These are phyloP conservation scores for Pugionium dolabratum DNA, from an alignment of 345 rosid species.

Conservation along the genomic window DNA sequence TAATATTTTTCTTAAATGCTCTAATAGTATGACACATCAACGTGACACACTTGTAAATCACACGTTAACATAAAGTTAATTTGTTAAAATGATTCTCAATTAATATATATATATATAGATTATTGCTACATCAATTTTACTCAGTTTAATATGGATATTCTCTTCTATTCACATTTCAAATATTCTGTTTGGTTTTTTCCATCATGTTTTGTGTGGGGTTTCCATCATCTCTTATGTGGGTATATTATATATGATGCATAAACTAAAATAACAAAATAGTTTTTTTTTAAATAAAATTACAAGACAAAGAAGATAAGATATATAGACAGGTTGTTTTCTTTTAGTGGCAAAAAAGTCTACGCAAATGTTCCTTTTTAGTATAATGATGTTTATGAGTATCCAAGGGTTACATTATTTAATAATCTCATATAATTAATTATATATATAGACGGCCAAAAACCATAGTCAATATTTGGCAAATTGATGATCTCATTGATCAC, in stretches of 20 bases:
- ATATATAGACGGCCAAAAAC: constrained; percentile 18
- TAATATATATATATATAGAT: too few species aligned
- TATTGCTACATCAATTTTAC: not conserved
- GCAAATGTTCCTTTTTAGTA: constrained; percentile 26
- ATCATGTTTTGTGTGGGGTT: too few species aligned
- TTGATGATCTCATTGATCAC: constrained; percentile 4
- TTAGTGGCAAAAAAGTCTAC: constrained; percentile 14
- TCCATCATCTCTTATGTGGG: constrained; percentile 15
- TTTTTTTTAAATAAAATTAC: not conserved
- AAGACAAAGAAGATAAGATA: constrained; percentile 21
- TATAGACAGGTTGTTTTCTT: constrained; percentile 31
- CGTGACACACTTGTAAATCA: too few species aligned
- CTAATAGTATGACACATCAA: too few species aligned
- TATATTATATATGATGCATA: not conserved
- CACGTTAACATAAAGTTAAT: too few species aligned
- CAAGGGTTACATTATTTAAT: constrained; percentile 22
- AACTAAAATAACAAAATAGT: not conserved
- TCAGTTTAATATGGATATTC: constrained; percentile 7
- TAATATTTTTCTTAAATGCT: too few species aligned
- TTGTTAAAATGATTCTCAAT: too few species aligned
- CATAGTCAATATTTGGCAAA: constrained; percentile 9
- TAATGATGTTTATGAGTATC: constrained; percentile 38
- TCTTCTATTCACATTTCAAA: constrained; percentile 26
- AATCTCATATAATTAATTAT: constrained; percentile 3
- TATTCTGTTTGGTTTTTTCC: constrained; percentile 11